These are phyloP conservation scores for Elymus sibiricus DNA, from an alignment of 176 grass and related monocot genomes.

Conservation along the genomic window DNA sequence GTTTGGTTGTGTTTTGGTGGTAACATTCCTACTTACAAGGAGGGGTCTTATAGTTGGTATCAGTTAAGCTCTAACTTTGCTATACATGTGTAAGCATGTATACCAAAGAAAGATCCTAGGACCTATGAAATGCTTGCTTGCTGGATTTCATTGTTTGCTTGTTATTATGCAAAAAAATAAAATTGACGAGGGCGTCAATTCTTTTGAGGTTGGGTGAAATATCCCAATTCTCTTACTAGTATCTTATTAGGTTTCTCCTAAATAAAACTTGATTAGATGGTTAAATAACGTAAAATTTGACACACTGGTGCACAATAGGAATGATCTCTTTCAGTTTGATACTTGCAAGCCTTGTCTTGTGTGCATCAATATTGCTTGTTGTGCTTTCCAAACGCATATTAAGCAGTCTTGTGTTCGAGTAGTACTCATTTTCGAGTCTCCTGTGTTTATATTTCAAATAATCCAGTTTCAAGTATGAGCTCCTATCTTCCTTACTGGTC, in stretches of 20 bases:
- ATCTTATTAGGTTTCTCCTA: neutral
- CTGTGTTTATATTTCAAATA: neutral
- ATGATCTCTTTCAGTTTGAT: neutral
- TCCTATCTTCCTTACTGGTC: neutral
- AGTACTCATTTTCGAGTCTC: neutral
- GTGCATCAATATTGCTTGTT: neutral
- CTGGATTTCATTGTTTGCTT: neutral
- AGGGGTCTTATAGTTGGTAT: no score
- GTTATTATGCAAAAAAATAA: neutral
- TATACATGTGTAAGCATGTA: neutral
- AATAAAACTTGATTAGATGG: neutral
- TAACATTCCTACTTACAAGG: no score
- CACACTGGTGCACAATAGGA: neutral
- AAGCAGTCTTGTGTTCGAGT: neutral
- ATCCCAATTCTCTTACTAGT: neutral
- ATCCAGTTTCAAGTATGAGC: neutral
- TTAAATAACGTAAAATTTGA: neutral
- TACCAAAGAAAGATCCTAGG: neutral
- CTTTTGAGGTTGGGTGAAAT: neutral
- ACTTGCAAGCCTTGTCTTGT: neutral
- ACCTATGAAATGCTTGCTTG: neutral
- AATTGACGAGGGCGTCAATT: neutral
- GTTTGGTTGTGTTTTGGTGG: no score
- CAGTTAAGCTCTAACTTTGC: no score
- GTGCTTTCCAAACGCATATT: neutral